phyloP scores from a whole-genome alignment of 495 filamentous ascomycete species.

The Sporormia fimetaria region DNA sequence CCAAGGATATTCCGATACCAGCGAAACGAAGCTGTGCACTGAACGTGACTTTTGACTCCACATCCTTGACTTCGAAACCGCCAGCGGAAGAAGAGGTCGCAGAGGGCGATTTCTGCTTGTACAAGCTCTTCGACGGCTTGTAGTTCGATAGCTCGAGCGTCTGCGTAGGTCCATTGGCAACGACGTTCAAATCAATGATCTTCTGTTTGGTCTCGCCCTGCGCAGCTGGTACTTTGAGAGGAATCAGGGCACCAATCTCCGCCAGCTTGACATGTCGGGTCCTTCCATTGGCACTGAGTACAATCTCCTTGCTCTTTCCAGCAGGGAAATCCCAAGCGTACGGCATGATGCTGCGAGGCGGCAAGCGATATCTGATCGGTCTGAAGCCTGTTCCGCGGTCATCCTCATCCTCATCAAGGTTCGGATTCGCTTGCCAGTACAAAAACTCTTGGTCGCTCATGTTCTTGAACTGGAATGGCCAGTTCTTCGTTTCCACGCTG shows the following conservation, averaged over 20 bases:
- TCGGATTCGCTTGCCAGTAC: constrained; percentile 78
- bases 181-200: constrained; percentile 91
- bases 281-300: constrained; percentile 65
- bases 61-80: constrained; percentile 87
- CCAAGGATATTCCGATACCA: constrained; percentile 83
- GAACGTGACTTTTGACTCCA: constrained; percentile 78
- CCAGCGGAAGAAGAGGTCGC: constrained; percentile 48
- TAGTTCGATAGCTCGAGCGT: constrained; percentile 91
- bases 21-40: constrained; percentile 76
- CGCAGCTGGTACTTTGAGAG: constrained; percentile 64
- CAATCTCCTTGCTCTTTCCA: constrained; percentile 86
- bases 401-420: constrained; percentile 70
- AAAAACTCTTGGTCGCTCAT: constrained; percentile 93
- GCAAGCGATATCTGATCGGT: constrained; percentile 84
- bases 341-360: constrained; percentile 93
- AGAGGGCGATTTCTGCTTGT: constrained; percentile 60
- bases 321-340: constrained; percentile 99
- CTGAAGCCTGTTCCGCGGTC: constrained; percentile 71
- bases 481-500: constrained; percentile 79
- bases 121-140: constrained; percentile 84
- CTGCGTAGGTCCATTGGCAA: constrained; percentile 88
- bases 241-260: constrained; percentile 89
- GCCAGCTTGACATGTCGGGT: constrained; percentile 85
- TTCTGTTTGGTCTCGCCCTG: constrained; percentile 49
- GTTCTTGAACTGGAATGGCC: constrained; percentile 97